These are phyloP conservation scores for Eragrostis nindensis DNA, from an alignment of 176 grass and related monocot genomes.

Conservation along the genomic window DNA sequence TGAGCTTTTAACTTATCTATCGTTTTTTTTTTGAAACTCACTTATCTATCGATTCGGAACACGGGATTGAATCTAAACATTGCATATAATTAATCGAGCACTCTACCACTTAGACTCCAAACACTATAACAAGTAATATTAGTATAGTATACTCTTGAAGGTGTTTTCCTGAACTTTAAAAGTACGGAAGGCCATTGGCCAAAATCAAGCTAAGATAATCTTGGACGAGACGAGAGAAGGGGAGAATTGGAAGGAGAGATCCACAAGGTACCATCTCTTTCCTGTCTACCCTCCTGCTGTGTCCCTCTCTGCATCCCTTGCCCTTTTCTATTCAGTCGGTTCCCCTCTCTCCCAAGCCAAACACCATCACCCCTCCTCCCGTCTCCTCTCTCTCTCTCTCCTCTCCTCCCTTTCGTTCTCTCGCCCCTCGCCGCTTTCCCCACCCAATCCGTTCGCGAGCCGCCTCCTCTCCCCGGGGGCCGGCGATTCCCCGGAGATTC, in stretches of 20 bases:
- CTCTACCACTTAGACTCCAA: neutral
- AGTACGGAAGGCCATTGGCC: too few relatives aligned
- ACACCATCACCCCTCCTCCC: neutral
- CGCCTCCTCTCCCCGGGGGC: neutral
- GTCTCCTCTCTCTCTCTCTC: neutral
- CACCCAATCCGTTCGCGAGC: slow-evolving; percentile 19
- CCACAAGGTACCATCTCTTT: slow-evolving; percentile 27
- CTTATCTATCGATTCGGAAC: neutral
- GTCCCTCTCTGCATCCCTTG: neutral
- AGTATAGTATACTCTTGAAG: neutral
- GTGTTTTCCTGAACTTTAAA: too few relatives aligned
- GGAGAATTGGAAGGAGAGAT: neutral
- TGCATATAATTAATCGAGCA: too few relatives aligned
- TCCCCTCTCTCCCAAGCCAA: slow-evolving; percentile 32
- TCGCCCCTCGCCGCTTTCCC: slow-evolving; percentile 31
- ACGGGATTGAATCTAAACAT: neutral
- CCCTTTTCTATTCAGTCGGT: slow-evolving; percentile 42
- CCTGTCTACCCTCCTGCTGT: too few relatives aligned
- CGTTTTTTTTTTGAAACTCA: too few relatives aligned
- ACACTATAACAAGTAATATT: neutral
- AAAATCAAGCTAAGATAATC: neutral
- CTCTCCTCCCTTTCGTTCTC: neutral
- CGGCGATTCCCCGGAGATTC: slow-evolving; percentile 18
- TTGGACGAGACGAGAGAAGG: neutral
- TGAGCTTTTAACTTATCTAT: too few relatives aligned